Evolutionary conservation across 1,139 yeast species (phyloP).

Genomic region (Candida albicans): DNA sequence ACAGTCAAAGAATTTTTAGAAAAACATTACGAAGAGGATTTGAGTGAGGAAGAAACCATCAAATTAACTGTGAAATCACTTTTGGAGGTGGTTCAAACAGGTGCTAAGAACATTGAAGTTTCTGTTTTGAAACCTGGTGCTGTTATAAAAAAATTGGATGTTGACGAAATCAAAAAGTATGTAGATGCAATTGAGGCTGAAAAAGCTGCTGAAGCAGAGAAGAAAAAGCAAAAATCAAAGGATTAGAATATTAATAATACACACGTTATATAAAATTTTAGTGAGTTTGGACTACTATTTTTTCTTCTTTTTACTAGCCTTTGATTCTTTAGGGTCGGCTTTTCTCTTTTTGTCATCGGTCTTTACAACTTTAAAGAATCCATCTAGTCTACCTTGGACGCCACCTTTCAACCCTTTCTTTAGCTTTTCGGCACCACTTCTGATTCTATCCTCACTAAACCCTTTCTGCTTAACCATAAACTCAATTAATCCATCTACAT

Average conservation of each 20-base stretch:
- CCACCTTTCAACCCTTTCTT: constrained; percentile 82
- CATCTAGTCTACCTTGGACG: constrained; percentile 89
- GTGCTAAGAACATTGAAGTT: constrained; percentile 93
- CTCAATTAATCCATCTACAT: constrained; percentile 69
- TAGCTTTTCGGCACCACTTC: constrained; percentile 82
- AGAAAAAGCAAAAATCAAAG: constrained; percentile 61
- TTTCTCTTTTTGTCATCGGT: constrained; percentile 29
- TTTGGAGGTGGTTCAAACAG: constrained; percentile 96
- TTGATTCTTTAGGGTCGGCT: constrained; percentile 18
- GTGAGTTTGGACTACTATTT: constrained; percentile 4
- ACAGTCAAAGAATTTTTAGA: constrained; percentile 95
- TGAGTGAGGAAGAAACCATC: constrained; percentile 70
- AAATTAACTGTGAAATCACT: constrained; percentile 82
- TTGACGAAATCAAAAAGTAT: constrained; percentile 72
- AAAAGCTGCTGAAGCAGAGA: constrained; percentile 86
- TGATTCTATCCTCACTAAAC: constrained; percentile 88
- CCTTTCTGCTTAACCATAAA: constrained; percentile 78
- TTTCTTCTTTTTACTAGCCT: constrained; percentile 20
- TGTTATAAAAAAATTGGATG: constrained; percentile 52
- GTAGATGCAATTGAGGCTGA: constrained; percentile 89
- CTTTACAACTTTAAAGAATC: constrained; percentile 77
- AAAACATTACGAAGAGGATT: constrained; percentile 76
- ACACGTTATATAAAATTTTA: neutral
- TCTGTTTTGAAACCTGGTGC: constrained; percentile 78
- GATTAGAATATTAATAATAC: constrained; percentile 12